Evolutionary conservation across 768 basidiomycete species (phyloP).

Genomic region (Tulasnella sp.): DNA sequence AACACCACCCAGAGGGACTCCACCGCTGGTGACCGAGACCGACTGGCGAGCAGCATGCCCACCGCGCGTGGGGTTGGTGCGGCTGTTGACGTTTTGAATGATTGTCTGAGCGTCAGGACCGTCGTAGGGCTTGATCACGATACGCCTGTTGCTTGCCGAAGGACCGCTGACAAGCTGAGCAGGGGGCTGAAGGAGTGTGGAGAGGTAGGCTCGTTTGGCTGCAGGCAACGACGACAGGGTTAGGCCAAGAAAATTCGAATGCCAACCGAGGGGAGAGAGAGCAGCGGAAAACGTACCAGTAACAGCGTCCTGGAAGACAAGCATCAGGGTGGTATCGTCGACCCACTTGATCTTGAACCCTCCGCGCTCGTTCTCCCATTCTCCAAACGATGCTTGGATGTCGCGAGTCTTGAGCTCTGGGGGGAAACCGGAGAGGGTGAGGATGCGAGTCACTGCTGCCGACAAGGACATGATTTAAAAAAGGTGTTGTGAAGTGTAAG

Average conservation of each 20-base stretch:
- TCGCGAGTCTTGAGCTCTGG: constrained; percentile 97
- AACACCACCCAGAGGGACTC: constrained; percentile 16
- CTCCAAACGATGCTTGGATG: constrained; percentile 83
- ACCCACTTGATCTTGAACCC: constrained; percentile 99
- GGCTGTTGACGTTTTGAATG: constrained; percentile 70
- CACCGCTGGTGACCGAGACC: constrained; percentile 22
- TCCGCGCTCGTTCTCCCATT: constrained; percentile 79
- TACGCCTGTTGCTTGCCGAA: constrained; percentile 40
- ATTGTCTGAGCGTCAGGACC: constrained; percentile 85
- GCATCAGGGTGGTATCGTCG: constrained; percentile 91
- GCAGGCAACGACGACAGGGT: constrained; percentile 26
- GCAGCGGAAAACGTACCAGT: constrained; percentile 66
- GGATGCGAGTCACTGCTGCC: constrained; percentile 93
- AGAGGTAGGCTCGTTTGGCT: constrained; percentile 96
- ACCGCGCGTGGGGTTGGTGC: constrained; percentile 46
- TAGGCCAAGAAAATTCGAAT: not conserved
- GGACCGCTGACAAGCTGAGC: constrained; percentile 53
- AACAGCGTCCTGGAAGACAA: constrained; percentile 88
- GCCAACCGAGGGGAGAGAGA: constrained; percentile 20
- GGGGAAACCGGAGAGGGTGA: constrained; percentile 86
- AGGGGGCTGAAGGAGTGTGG: constrained; percentile 79
- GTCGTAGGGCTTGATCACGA: constrained; percentile 85
- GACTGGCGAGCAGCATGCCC: constrained; percentile 21
- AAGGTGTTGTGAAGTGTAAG: not conserved
- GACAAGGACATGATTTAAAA: constrained; percentile 50